A percentile compares a stretch with the other conserved stretches of the same genome.
Evolutionary conservation across 352 stramenopile species (phyloP).

Genomic region (Globisporangium perplexum): DNA sequence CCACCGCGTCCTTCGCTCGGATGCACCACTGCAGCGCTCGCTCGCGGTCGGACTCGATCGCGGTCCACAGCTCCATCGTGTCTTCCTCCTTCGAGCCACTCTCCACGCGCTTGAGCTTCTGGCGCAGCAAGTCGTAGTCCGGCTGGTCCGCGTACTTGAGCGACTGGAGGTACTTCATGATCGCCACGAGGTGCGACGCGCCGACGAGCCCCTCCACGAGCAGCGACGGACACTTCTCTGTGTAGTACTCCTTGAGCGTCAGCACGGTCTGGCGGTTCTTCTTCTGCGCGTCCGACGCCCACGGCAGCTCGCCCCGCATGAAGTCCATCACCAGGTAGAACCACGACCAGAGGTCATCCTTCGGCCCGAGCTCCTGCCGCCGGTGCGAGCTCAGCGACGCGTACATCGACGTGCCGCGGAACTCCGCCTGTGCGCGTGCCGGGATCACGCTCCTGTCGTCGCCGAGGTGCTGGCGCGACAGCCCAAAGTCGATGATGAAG

Average conservation of each 20-base stretch:
- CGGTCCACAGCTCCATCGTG: constrained; percentile 39
- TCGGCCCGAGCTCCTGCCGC: constrained; percentile 70
- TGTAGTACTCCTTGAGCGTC: constrained; percentile 80
- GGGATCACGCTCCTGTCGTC: constrained; percentile 60
- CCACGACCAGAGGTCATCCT: constrained; percentile 88
- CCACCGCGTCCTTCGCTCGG: constrained; percentile 39
- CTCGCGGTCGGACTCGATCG: constrained; percentile 17
- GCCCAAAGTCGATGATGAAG: constrained; percentile 81
- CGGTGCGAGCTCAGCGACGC: constrained; percentile 81
- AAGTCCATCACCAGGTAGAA: constrained; percentile 89
- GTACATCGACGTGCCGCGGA: constrained; percentile 88
- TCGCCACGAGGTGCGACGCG: constrained; percentile 56
- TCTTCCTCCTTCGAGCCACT: constrained; percentile 30
- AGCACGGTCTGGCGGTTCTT: constrained; percentile 83
- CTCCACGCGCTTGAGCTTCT: constrained; percentile 29
- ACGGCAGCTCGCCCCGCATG: constrained; percentile 79
- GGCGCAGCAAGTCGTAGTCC: constrained; percentile 51
- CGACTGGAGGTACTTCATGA: constrained; percentile 72
- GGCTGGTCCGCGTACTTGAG: constrained; percentile 73
- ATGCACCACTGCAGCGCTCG: constrained; percentile 48
- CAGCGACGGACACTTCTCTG: constrained; percentile 56
- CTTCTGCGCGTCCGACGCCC: constrained; percentile 73
- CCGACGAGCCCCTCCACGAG: constrained; percentile 72
- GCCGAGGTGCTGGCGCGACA: constrained; percentile 71
- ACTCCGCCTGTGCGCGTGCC: constrained; percentile 60